Evolutionary conservation across 306 rosid species (phyloP).

Genomic region (Lagenaria siceraria): DNA sequence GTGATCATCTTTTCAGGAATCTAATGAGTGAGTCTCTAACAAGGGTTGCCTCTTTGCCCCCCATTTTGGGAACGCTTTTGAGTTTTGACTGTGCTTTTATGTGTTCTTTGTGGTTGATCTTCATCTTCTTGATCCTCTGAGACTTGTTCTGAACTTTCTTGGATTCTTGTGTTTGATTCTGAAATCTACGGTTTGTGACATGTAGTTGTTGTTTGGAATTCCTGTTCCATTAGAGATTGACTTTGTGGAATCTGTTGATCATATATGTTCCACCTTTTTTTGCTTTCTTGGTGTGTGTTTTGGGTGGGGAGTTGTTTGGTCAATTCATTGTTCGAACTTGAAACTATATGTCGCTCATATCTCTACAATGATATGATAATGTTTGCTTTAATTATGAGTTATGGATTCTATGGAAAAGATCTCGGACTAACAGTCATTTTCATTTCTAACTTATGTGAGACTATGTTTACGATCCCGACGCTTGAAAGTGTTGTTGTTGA

Average conservation of each 20-base stretch:
- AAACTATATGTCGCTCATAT: not conserved
- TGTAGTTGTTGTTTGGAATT: not conserved
- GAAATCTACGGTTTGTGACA: not conserved
- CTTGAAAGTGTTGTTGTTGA: not conserved
- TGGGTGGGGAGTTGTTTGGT: not conserved
- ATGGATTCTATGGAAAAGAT: not conserved
- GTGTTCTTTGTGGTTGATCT: not conserved
- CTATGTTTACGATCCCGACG: not conserved
- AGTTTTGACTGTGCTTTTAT: not conserved
- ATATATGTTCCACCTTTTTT: not conserved
- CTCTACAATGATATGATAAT: not conserved
- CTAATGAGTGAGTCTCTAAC: slow-evolving; percentile 41
- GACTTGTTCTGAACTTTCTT: not conserved
- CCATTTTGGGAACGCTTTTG: not conserved
- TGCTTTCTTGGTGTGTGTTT: not conserved
- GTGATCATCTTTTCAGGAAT: slow-evolving; percentile 45
- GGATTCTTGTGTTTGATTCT: not conserved
- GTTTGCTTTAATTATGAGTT: not conserved
- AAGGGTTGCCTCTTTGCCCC: not conserved
- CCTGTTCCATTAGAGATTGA: not conserved
- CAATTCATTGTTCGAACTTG: not conserved
- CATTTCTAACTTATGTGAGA: not conserved
- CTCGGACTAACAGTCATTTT: not conserved
- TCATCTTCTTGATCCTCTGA: not conserved
- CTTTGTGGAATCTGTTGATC: not conserved